Conservation (phyloP, 352 stramenopile species). For the Globisporangium orthogonon region DNA sequence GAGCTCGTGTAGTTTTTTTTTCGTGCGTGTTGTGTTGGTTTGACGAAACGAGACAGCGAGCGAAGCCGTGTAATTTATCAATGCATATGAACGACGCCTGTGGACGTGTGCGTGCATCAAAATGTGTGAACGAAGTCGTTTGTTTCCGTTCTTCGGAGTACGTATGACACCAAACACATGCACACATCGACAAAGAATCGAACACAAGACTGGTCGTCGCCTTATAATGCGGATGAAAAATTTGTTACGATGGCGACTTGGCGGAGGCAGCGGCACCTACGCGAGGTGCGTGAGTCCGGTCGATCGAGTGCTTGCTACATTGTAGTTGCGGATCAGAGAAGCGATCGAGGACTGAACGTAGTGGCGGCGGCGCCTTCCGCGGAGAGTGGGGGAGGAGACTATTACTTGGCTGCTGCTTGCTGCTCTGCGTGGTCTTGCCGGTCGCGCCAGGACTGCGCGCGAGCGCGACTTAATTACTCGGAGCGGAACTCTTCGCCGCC, state of each 20-base stretch:
- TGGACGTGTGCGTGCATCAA: background rate
- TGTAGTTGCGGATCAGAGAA: background rate
- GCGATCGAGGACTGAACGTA: background rate
- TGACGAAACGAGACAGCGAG: background rate
- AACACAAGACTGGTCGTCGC: too few species aligned
- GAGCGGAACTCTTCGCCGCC: conserved; percentile 83
- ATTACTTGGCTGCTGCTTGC: background rate
- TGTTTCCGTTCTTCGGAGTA: too few species aligned
- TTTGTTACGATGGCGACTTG: background rate
- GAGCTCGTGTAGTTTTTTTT: conserved; percentile 25
- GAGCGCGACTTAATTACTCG: conserved; percentile 31
- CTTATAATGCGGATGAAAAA: background rate
- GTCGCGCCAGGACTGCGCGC: background rate
- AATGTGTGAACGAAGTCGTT: too few species aligned
- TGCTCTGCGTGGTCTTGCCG: background rate
- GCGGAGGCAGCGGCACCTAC: background rate
- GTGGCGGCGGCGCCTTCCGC: background rate
- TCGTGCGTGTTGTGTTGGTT: background rate
- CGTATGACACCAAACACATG: too few species aligned
- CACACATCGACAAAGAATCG: too few species aligned
- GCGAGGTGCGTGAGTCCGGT: background rate
- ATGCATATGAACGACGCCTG: background rate
- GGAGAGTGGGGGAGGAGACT: background rate
- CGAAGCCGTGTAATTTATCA: background rate
- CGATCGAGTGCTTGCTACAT: background rate